phyloP scores from a whole-genome alignment of 257 asterid genomes.

The Rubia yunnanensis region DNA sequence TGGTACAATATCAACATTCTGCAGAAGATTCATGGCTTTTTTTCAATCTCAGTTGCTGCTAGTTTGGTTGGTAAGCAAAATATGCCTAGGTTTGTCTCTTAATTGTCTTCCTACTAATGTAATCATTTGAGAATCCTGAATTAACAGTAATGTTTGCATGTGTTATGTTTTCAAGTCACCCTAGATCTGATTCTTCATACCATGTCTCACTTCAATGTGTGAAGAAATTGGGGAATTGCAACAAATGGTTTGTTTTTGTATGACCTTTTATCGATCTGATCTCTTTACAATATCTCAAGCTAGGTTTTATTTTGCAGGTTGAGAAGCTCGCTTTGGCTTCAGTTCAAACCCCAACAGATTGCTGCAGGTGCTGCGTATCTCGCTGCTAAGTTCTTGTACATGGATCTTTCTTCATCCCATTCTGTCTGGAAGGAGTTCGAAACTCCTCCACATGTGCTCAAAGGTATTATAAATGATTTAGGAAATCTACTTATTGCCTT shows the following conservation, averaged over 20 bases:
- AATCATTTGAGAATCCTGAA: slow-evolving; percentile 8
- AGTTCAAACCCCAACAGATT: slow-evolving; percentile 96
- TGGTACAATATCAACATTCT: slow-evolving; percentile 59
- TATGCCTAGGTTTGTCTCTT: slow-evolving; percentile 40
- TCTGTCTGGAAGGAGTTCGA: slow-evolving; percentile 74
- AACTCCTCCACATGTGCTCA: slow-evolving; percentile 69
- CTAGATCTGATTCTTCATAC: slow-evolving; percentile 18
- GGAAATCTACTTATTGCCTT: background rate
- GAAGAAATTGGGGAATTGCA: slow-evolving; percentile 25
- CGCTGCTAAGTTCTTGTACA: slow-evolving; percentile 73
- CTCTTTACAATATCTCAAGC: slow-evolving; percentile 1
- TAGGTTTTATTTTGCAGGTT: slow-evolving; percentile 48
- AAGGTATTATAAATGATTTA: slow-evolving; percentile 37
- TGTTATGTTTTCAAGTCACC: slow-evolving; percentile 13
- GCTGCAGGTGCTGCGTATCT: slow-evolving; percentile 99
- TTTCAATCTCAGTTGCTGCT: slow-evolving; percentile 76
- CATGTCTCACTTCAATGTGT: slow-evolving; percentile 20
- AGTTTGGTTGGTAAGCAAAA: slow-evolving; percentile 79
- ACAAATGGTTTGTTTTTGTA: slow-evolving; percentile 31
- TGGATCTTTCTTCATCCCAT: slow-evolving; percentile 72
- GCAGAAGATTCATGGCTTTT: slow-evolving; percentile 79
- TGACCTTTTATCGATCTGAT: slow-evolving; percentile 7
- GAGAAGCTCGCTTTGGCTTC: slow-evolving; percentile 93
- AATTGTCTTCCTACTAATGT: slow-evolving; percentile 23
- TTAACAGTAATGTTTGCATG: slow-evolving; percentile 2